Base-by-base conservation (phyloP, 352 stramenopile species). In the Hyaloperonospora brassicae region DNA sequence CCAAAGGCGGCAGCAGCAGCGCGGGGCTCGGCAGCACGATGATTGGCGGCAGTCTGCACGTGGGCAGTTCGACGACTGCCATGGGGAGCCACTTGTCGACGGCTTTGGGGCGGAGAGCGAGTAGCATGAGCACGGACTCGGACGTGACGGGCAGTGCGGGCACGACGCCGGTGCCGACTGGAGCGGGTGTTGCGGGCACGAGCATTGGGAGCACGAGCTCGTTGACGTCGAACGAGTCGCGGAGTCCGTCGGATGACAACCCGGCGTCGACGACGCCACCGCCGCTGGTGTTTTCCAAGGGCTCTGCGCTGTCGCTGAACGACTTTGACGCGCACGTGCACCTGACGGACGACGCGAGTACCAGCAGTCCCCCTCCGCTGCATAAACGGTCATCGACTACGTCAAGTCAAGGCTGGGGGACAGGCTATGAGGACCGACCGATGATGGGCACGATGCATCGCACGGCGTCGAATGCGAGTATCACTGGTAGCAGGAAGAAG, bases 141-240 rank as follows among this genome's bases (percentile, higher is more conserved):
- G 65, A 73, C 23, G 54, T 67, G 52, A 62, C 62, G 17, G 47
- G 50, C 11, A 38, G 42, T 23, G 27, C 40, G 2, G 43, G 47
- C 21, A 42, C 41, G 17, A 48, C 48, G 10, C 50, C 54, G 21
- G 25, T 59, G n/a, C 31, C 45, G n/a, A 60, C 57, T 51, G 50
- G 55, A 0, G 13, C 65, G 39, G 44, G 45, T 4, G 27, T 58
- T 27, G 27, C 59, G 27, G 51, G 66, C 34, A 66, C 51, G 41
- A 72, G 64, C 25, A 59, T 74, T 34, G 55, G 72, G 27, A 87
- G 64, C 47, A 79, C 76, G 2, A 76, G 66, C 43, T 82, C 71
- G 0, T 57, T 72, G 21, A 71, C 72, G n/a, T 84, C 71, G 6
- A 69, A 80, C 42, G 73, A 72, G 12, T 77, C 71, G 23, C 50